Percentiles rank a stretch among this genome's conserved stretches.
Evolutionary conservation across 2,329 filamentous ascomycete genomes (phyloP).

Genomic region (Aspergillus sp.): DNA sequence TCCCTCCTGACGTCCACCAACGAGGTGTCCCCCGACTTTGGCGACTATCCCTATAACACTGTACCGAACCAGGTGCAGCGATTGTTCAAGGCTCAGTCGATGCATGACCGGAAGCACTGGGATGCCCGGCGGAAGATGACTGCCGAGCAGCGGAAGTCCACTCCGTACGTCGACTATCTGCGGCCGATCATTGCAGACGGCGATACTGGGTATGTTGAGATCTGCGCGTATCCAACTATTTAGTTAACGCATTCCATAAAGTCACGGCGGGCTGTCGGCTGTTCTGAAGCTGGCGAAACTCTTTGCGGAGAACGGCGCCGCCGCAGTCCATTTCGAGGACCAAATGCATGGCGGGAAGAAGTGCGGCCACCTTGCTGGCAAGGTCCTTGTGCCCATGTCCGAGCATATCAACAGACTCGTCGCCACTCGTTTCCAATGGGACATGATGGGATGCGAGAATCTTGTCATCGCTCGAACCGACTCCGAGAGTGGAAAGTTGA

Average conservation of each 20-base stretch:
- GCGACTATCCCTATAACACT: slow-evolving; percentile 98
- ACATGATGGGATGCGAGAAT: slow-evolving; percentile 94
- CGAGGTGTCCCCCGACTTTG: slow-evolving; percentile 95
- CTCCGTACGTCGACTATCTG: slow-evolving; percentile 83
- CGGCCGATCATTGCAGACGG: slow-evolving; percentile 93
- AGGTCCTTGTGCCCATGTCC: slow-evolving; percentile 84
- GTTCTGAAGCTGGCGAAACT: slow-evolving; percentile 95
- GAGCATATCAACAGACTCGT: slow-evolving; percentile 95
- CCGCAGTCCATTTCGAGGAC: slow-evolving; percentile 94
- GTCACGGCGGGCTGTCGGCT: slow-evolving; percentile 83
- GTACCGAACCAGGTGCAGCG: slow-evolving; percentile 97
- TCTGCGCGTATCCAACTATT: neutral
- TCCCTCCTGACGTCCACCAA: slow-evolving; percentile 88
- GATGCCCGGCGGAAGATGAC: slow-evolving; percentile 72
- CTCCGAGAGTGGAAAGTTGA: slow-evolving; percentile 81
- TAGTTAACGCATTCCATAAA: slow-evolving; percentile 16
- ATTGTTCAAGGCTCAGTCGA: slow-evolving; percentile 88
- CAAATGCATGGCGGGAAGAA: slow-evolving; percentile 98
- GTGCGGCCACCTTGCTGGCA: slow-evolving; percentile 91
- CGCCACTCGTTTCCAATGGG: slow-evolving; percentile 93
- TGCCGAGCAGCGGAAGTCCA: slow-evolving; percentile 59
- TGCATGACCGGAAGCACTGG: slow-evolving; percentile 96
- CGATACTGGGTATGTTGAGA: slow-evolving; percentile 59
- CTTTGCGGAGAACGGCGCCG: slow-evolving; percentile 93
- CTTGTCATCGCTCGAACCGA: slow-evolving; percentile 91